phyloP scores from a whole-genome alignment of 2,329 filamentous ascomycete species.

The Thermoascus crustaceus region DNA sequence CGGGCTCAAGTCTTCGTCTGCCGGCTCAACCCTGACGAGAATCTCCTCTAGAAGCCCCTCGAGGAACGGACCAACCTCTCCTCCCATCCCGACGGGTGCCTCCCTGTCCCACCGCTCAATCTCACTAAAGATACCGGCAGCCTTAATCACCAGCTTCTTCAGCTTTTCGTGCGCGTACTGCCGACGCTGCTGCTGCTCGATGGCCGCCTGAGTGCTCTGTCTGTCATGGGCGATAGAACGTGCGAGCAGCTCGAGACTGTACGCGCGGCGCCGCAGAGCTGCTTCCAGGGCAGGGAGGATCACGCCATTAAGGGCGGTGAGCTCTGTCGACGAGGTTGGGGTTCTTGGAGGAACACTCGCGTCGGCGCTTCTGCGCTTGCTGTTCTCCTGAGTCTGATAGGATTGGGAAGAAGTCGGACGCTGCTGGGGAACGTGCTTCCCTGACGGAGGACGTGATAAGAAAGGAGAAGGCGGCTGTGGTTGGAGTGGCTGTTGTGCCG shows the following conservation, averaged over 20 bases:
- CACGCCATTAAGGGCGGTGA: constrained; percentile 83
- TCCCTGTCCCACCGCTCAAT: constrained; percentile 82
- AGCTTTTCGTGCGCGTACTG: constrained; percentile 78
- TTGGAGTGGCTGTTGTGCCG: constrained; percentile 11
- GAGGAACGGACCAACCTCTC: constrained; percentile 77
- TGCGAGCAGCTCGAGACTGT: constrained; percentile 43
- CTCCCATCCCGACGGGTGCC: constrained; percentile 87
- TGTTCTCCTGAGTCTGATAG: constrained; percentile 2
- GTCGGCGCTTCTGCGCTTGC: constrained; percentile 7
- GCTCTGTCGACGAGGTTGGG: constrained; percentile 44
- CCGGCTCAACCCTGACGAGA: constrained; percentile 78
- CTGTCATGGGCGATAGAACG: constrained; percentile 13
- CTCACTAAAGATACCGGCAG: constrained; percentile 75
- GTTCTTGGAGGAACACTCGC: constrained; percentile 11
- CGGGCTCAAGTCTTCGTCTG: constrained; percentile 52
- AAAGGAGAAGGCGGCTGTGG: constrained; percentile 22
- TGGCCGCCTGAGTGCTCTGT: constrained; percentile 17
- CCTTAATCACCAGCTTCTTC: constrained; percentile 69
- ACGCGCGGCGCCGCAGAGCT: constrained; percentile 69
- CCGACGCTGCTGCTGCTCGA: constrained; percentile 51
- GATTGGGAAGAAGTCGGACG: constrained; percentile 7
- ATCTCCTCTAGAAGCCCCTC: constrained; percentile 93
- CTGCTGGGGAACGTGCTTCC: constrained; percentile 10
- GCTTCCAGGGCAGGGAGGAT: constrained; percentile 89
- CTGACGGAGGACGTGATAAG: constrained; percentile 11